Percentiles rank a stretch among this genome's conserved stretches.
phyloP scores from a whole-genome alignment of 2,329 filamentous ascomycete species.

The Fusarium hostae region DNA sequence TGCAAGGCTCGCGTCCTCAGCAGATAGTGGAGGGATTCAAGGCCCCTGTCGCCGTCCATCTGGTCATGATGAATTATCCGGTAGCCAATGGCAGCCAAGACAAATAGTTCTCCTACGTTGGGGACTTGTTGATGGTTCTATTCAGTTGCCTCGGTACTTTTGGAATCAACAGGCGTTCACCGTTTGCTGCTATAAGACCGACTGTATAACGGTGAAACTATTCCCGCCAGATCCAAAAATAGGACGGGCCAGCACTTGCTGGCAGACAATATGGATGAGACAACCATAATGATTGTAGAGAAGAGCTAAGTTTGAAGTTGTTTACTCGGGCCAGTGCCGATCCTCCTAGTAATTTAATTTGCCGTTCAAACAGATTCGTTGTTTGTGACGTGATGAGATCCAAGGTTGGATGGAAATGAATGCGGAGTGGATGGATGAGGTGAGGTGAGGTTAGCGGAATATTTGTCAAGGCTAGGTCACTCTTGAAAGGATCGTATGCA shows the following conservation, averaged over 20 bases:
- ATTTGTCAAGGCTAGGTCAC: neutral
- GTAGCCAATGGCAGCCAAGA: conserved; percentile 20
- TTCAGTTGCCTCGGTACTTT: conserved; percentile 8
- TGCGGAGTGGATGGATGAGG: neutral
- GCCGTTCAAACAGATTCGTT: conserved; percentile 8
- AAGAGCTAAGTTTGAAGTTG: conserved; percentile 8
- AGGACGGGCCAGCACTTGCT: conserved; percentile 25
- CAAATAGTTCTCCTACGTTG: conserved; percentile 16
- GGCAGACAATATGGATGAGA: conserved; percentile 35
- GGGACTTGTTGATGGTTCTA: conserved; percentile 1
- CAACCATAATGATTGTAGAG: conserved; percentile 9
- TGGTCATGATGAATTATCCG: conserved; percentile 20
- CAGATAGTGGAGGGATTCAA: conserved; percentile 34
- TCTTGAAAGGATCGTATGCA: conserved; percentile 12
- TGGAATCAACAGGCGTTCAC: neutral
- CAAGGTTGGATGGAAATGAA: conserved; percentile 2
- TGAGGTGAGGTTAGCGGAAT: neutral
- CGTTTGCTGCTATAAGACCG: neutral
- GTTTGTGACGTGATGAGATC: conserved; percentile 16
- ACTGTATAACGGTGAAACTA: conserved; percentile 23
- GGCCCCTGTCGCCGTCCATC: conserved; percentile 12
- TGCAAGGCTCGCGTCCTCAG: conserved; percentile 11
- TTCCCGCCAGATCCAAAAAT: conserved; percentile 22
- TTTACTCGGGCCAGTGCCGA: conserved; percentile 16
- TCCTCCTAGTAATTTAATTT: conserved; percentile 35